Evolutionary conservation across 345 rosid species (phyloP), one percentile per base, ranked within the genome.

Genomic region (Pseudoturritis turrita): DNA sequence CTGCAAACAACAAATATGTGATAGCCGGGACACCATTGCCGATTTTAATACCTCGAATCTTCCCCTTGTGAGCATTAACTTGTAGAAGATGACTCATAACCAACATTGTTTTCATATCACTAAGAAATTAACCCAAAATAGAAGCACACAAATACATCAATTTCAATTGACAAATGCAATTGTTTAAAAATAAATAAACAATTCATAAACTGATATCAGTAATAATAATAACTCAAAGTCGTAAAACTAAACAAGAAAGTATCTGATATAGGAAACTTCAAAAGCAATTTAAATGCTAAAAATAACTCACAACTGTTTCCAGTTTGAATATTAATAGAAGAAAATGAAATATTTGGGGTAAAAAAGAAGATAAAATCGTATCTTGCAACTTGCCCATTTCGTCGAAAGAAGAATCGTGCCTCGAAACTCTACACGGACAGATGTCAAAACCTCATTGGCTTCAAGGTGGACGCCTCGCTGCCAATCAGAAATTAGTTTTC

Each of bases 351-450:
- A 54, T 11, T 37, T 14, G 22, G 26, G 43, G 6, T 44, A 43
- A 43, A 31, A 15, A 49, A 13, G 46, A 19, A 18, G 55, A 63
- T 35, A 46, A 64, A 65, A 65, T 47, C 36, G 59, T 36, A 56
- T 36, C 53, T 47, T 58, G 44, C 72, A 74, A 74, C 44, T 74
- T 65, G 67, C 19, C 73, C 51, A 56, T 29, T 5, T n/a, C n/a
- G n/a, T n/a, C n/a, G n/a, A n/a, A n/a, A n/a, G n/a, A n/a, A n/a
- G n/a, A n/a, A n/a, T n/a, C n/a, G 22, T 17, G 40, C 50, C 72
- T 65, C 72, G 71, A 57, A 57, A 65, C 7, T 2, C 21, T 31
- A 12, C 0, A 67, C 0, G 0, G 12, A 66, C 73, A 74, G 47
- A 33, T 43, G 78, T 31, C 56, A 51, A 17, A 0, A 11, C 0